Evolutionary conservation across 129 eudicot species (phyloP).

Genomic region (Saussurea involucrata): DNA sequence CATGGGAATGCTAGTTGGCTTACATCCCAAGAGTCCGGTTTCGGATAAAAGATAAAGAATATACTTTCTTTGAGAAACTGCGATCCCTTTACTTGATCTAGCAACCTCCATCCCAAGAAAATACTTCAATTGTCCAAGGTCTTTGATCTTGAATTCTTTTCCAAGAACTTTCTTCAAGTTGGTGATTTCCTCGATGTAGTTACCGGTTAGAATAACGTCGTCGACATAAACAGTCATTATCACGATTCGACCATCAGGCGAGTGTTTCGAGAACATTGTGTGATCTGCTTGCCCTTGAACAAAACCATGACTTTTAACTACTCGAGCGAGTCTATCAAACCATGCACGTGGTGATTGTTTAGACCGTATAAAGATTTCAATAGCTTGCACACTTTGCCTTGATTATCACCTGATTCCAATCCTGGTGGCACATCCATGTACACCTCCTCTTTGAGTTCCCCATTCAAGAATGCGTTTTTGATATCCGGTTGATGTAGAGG

Average conservation of each 20-base stretch:
- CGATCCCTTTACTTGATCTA: not conserved
- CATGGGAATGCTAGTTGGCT: too few species aligned
- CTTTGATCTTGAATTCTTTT: not conserved
- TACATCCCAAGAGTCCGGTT: too few species aligned
- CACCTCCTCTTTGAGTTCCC: too few species aligned
- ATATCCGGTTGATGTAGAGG: not conserved
- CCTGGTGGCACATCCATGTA: too few species aligned
- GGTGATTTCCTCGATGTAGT: not conserved
- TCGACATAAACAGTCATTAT: not conserved
- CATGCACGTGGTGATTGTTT: conserved; percentile 1
- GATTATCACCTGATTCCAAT: too few species aligned
- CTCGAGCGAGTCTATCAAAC: not conserved
- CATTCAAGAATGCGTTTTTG: not conserved
- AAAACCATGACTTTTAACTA: not conserved
- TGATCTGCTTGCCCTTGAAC: not conserved
- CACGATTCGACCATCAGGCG: not conserved
- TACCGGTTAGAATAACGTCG: not conserved
- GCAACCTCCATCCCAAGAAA: not conserved
- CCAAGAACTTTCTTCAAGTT: not conserved
- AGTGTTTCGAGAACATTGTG: not conserved
- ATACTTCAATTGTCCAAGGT: not conserved
- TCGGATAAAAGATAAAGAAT: too few species aligned
- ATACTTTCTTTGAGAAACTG: not conserved
- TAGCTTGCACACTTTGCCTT: conserved; percentile 5
- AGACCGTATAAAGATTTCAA: not conserved